Percentiles rank a stretch among this genome's conserved stretches.
Conservation (phyloP, 1,284 basidiomycete genomes). For the Fomitopsis betulina region DNA sequence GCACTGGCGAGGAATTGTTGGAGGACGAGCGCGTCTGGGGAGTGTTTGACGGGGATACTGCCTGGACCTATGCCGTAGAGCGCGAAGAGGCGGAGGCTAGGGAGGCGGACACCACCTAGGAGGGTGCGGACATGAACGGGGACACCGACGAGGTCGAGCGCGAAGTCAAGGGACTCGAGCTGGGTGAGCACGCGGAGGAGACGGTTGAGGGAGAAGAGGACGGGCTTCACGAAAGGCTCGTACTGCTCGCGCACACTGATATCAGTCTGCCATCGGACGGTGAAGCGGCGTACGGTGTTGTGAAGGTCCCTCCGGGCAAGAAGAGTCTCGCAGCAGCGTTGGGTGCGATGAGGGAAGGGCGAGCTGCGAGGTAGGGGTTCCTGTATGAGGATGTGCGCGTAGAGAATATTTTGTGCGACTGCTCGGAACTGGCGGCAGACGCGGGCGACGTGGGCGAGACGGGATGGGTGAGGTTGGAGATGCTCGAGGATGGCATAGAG, state of each 20-base stretch:
- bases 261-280: conserved; percentile 49
- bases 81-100: conserved; percentile 42
- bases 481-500: conserved; percentile 44
- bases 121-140: conserved; percentile 21
- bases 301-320: conserved; percentile 39
- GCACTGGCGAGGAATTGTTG: conserved; percentile 39
- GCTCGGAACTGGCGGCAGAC: conserved; percentile 48
- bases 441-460: conserved; percentile 37
- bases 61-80: conserved; percentile 47
- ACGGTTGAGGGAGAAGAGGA: conserved; percentile 20
- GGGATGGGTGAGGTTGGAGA: conserved; percentile 30
- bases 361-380: conserved; percentile 42
- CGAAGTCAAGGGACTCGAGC: conserved; percentile 53
- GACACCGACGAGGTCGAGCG: conserved; percentile 36
- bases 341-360: conserved; percentile 39
- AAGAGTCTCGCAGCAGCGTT: conserved; percentile 51
- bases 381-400: conserved; percentile 43
- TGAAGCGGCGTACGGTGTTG: conserved; percentile 40
- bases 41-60: conserved; percentile 20
- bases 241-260: conserved; percentile 24
- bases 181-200: conserved; percentile 37
- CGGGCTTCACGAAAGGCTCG: conserved; percentile 21
- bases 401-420: conserved; percentile 54
- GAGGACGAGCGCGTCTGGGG: conserved; percentile 33
- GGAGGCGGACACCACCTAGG: conserved; percentile 26